These are phyloP conservation scores for Murraya paniculata DNA, from an alignment of 345 rosid genomes.

Conservation along the genomic window DNA sequence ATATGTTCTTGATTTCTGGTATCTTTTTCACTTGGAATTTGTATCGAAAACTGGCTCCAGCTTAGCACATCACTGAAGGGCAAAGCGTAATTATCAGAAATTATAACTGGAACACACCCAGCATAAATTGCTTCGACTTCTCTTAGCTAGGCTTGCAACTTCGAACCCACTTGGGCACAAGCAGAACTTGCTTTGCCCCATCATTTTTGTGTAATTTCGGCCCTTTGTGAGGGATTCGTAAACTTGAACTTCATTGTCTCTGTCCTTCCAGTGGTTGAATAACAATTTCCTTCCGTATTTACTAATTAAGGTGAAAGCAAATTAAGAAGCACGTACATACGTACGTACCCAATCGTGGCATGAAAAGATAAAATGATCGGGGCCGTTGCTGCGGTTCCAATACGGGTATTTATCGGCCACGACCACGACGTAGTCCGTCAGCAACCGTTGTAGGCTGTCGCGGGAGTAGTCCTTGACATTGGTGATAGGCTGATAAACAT, in stretches of 20 bases:
- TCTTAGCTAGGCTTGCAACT: conserved; percentile 57
- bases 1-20: conserved; percentile 36
- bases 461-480: conserved; percentile 21
- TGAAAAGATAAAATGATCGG: conserved; percentile 60
- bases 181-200: conserved; percentile 46
- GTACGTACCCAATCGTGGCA: conserved; percentile 67
- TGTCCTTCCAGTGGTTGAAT: conserved; percentile 40
- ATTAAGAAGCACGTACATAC: too few species aligned
- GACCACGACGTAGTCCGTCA: conserved; percentile 37
- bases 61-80: conserved; percentile 52
- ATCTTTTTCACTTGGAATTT: conserved; percentile 38
- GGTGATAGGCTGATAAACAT: conserved; percentile 31
- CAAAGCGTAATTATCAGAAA: conserved; percentile 40
- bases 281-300: conserved; percentile 6
- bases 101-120: conserved; percentile 50
- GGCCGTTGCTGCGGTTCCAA: conserved; percentile 60
- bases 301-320: too few species aligned
- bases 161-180: conserved; percentile 58
- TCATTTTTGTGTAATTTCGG: conserved; percentile 12
- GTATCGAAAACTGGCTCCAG: conserved; percentile 46
- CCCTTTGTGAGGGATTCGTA: conserved; percentile 33
- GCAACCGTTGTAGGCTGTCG: conserved; percentile 14
- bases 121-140: conserved; percentile 29
- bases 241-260: conserved; percentile 43
- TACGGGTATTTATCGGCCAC: conserved; percentile 46